Percentiles rank a stretch among this genome's conserved stretches.
phyloP scores from a whole-genome alignment of 768 basidiomycete genomes.

The Termitomyces sp. region DNA sequence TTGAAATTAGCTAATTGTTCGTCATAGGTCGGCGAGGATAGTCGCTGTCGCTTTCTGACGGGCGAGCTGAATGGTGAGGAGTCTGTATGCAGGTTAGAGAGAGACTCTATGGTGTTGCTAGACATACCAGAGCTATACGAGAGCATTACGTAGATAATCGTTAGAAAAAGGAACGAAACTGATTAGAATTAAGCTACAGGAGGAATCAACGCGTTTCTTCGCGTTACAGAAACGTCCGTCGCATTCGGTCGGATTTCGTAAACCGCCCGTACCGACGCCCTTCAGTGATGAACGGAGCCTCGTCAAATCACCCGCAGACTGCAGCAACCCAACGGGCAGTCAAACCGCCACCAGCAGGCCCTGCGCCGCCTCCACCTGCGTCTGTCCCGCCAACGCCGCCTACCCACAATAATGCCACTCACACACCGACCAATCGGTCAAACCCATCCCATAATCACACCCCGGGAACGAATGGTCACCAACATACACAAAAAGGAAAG shows the following conservation, averaged over 20 bases:
- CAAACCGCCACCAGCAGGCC: slow-evolving; percentile 53
- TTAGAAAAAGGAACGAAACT: not conserved
- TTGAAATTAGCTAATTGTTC: slow-evolving; percentile 45
- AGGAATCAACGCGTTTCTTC: slow-evolving; percentile 19
- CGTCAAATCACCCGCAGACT: slow-evolving; percentile 28
- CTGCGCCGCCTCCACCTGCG: slow-evolving; percentile 57
- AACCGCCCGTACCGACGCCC: slow-evolving; percentile 11
- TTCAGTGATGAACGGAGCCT: slow-evolving; percentile 45
- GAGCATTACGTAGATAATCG: not conserved
- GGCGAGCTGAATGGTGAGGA: slow-evolving; percentile 36
- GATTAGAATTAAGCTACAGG: not conserved
- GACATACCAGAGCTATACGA: slow-evolving; percentile 8
- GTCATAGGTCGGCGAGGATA: slow-evolving; percentile 66
- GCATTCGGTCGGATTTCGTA: slow-evolving; percentile 10
- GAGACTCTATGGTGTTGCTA: not conserved
- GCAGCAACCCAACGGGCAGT: slow-evolving; percentile 32
- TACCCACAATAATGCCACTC: slow-evolving; percentile 30
- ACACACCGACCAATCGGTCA: slow-evolving; percentile 23
- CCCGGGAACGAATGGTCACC: slow-evolving; percentile 38
- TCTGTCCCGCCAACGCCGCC: slow-evolving; percentile 54
- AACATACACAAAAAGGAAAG: slow-evolving; percentile 53
- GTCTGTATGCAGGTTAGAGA: slow-evolving; percentile 8
- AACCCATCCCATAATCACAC: slow-evolving; percentile 27
- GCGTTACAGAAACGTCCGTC: slow-evolving; percentile 19
- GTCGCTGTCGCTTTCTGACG: slow-evolving; percentile 52